Conservation (phyloP, 2,329 filamentous ascomycete genomes). For the Didymella arachidicola region DNA sequence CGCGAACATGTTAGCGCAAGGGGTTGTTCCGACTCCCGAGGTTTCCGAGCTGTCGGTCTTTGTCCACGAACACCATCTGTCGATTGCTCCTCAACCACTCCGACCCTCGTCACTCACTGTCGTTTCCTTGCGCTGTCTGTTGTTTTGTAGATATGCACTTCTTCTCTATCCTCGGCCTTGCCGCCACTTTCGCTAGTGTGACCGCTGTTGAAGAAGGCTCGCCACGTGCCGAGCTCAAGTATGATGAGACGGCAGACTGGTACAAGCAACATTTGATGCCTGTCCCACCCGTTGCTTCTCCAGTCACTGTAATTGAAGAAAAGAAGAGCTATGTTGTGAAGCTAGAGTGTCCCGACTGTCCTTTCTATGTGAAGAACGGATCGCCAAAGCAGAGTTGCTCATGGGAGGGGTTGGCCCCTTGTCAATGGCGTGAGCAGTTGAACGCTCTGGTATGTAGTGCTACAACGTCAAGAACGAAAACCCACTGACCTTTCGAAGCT, state of each 20-base stretch:
- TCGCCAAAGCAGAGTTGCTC: constrained; percentile 6
- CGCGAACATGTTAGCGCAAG: constrained; percentile 8
- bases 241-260: constrained; percentile 29
- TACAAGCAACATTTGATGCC: constrained; percentile 10
- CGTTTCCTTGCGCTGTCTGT: constrained; percentile 17
- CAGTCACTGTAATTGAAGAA: constrained; percentile 28
- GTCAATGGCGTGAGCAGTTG: constrained; percentile 30
- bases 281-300: constrained; percentile 17
- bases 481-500: constrained; percentile 25
- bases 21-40: constrained; percentile 10
- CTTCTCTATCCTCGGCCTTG: constrained; percentile 17
- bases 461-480: neutral
- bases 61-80: constrained; percentile 11
- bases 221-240: constrained; percentile 11
- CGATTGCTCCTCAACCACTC: constrained; percentile 8
- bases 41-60: neutral
- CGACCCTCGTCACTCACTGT: constrained; percentile 18
- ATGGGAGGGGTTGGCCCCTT: neutral
- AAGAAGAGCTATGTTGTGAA: constrained; percentile 41
- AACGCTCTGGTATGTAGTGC: constrained; percentile 36
- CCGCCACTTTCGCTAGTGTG: constrained; percentile 20
- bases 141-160: constrained; percentile 26
- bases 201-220: constrained; percentile 5
- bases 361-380: constrained; percentile 28
- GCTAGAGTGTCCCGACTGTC: constrained; percentile 40